Evolutionary conservation across 108 stramenopile genomes (phyloP).

Genomic region (Bacterosira constricta): DNA sequence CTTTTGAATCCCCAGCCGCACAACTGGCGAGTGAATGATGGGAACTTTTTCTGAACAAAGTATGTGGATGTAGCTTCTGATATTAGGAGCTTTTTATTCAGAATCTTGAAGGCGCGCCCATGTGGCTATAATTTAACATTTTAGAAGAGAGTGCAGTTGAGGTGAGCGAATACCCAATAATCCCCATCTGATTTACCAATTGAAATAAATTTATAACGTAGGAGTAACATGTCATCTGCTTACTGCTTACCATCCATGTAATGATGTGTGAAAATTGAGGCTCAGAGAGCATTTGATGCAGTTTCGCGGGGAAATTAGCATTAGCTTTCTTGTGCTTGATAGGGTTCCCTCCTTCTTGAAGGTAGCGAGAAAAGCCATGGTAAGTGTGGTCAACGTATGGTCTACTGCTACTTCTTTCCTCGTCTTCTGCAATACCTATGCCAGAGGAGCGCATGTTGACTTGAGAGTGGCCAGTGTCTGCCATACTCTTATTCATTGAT

Average conservation of each 20-base stretch:
- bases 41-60: constrained; percentile 59
- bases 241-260: constrained; percentile 35
- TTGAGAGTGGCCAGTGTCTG: too few relatives aligned
- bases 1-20: constrained; percentile 41
- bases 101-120: constrained; percentile 9
- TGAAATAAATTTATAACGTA: background rate
- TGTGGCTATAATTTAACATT: background rate
- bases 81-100: constrained; percentile 23
- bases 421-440: too few relatives aligned
- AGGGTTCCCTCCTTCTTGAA: background rate
- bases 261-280: constrained; percentile 27
- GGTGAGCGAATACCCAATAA: background rate
- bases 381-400: constrained; percentile 33
- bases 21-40: constrained; percentile 39
- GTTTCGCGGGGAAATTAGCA: constrained; percentile 31
- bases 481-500: too few relatives aligned
- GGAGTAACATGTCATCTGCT: background rate
- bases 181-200: too few relatives aligned
- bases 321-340: constrained; percentile 10
- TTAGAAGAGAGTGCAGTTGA: background rate
- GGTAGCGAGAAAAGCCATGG: constrained; percentile 7
- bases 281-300: constrained; percentile 28
- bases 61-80: constrained; percentile 53
- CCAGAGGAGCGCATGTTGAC: too few relatives aligned
- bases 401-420: too few relatives aligned